Percentiles rank a stretch among this genome's conserved stretches.
Conservation (phyloP, 2,329 filamentous ascomycete genomes). For the Cercospora citrullina region DNA sequence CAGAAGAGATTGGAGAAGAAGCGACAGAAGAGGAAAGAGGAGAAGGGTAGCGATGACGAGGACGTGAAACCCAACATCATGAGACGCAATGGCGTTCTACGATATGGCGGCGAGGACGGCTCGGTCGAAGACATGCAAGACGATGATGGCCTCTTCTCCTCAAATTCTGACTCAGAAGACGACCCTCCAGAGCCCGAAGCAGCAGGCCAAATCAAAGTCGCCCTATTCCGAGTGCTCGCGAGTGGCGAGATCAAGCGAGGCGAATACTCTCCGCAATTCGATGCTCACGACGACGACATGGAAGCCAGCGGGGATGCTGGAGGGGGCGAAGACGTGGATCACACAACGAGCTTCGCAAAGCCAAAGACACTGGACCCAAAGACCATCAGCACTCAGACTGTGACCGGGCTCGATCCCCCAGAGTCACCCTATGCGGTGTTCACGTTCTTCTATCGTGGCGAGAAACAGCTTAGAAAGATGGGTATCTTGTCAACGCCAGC, state of each 20-base stretch:
- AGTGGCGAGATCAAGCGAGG: conserved; percentile 97
- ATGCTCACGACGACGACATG: conserved; percentile 87
- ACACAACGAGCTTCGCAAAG: conserved; percentile 96
- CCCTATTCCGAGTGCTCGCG: conserved; percentile 90
- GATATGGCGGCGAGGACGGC: conserved; percentile 76
- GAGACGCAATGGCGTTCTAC: conserved; percentile 60
- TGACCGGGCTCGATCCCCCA: conserved; percentile 95
- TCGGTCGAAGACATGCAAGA: conserved; percentile 70
- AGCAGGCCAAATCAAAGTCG: conserved; percentile 96
- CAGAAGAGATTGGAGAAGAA: conserved; percentile 70
- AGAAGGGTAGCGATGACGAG: conserved; percentile 55
- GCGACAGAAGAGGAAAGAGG: conserved; percentile 64
- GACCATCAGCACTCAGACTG: conserved; percentile 96
- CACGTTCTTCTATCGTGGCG: conserved; percentile 95
- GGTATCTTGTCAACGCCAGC: conserved; percentile 70
- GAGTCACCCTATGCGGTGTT: conserved; percentile 96
- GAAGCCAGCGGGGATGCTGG: conserved; percentile 57
- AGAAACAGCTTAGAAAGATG: conserved; percentile 95
- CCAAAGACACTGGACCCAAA: conserved; percentile 95
- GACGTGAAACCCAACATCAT: conserved; percentile 43
- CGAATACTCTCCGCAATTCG: conserved; percentile 96
- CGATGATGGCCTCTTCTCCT: conserved; percentile 64
- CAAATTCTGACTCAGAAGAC: conserved; percentile 71
- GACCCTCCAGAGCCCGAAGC: conserved; percentile 88
- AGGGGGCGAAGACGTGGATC: conserved; percentile 82